phyloP scores from a whole-genome alignment of 179 eudicot species.

The Carnegiea gigantea region DNA sequence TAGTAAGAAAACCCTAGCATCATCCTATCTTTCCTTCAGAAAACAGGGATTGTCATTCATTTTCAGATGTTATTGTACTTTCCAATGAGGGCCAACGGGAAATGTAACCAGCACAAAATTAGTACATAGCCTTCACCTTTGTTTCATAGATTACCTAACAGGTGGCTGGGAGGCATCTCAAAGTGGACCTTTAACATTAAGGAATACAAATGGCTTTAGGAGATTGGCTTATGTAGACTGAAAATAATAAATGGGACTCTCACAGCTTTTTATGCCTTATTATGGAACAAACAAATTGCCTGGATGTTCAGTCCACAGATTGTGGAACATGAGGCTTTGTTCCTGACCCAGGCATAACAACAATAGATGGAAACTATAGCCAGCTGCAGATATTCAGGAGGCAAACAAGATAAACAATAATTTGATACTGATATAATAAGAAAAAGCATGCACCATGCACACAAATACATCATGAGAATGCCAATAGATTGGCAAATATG shows the following conservation, averaged over 20 bases:
- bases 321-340: not conserved
- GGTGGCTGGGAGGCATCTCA: not conserved
- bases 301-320: not conserved
- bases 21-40: not conserved
- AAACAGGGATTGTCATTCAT: not conserved
- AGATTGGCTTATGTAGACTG: not conserved
- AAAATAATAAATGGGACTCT: not conserved
- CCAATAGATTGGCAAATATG: not conserved
- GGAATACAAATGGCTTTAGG: not conserved
- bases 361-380: not conserved
- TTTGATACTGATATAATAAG: not conserved
- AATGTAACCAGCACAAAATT: not conserved
- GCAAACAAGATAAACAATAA: not conserved
- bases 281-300: not conserved
- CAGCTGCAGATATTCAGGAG: not conserved
- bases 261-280: not conserved
- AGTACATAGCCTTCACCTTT: not conserved
- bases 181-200: not conserved
- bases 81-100: not conserved
- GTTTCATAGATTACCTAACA: not conserved
- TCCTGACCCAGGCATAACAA: not conserved
- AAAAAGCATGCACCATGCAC: not conserved
- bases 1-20: not conserved
- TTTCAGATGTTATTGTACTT: not conserved
- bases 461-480: not conserved